Evolutionary conservation across 495 filamentous ascomycete genomes (phyloP).

Genomic region (Hypoxylon intermedium): DNA sequence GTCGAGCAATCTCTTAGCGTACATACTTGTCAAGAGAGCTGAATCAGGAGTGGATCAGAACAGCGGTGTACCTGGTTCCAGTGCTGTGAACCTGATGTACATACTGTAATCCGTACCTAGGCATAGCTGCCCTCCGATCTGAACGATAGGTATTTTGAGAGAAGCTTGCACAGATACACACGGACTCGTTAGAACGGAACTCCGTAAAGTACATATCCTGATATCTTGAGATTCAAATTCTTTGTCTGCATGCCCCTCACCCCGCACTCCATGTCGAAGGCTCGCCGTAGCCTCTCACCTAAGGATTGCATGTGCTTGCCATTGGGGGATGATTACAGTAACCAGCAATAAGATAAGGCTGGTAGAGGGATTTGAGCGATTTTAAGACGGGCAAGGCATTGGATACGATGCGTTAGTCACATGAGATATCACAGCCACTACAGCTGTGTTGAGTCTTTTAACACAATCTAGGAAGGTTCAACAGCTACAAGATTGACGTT

Average conservation of each 20-base stretch:
- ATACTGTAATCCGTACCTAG: background rate
- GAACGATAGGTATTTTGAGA: background rate
- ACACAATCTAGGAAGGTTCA: background rate
- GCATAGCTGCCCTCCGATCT: background rate
- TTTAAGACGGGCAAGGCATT: slow-evolving; percentile 16
- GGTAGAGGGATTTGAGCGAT: slow-evolving; percentile 34
- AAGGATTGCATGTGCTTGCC: slow-evolving; percentile 7
- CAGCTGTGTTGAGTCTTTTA: slow-evolving; percentile 22
- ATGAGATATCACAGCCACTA: slow-evolving; percentile 14
- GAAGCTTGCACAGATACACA: background rate
- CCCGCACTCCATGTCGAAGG: slow-evolving; percentile 28
- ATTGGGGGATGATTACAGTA: slow-evolving; percentile 13
- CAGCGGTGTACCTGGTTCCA: slow-evolving; percentile 19
- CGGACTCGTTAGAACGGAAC: slow-evolving; percentile 20
- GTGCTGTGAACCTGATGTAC: too few relatives aligned
- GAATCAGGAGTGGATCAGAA: background rate
- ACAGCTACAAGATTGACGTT: slow-evolving; percentile 9
- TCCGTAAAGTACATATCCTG: slow-evolving; percentile 13
- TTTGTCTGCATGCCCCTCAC: slow-evolving; percentile 22
- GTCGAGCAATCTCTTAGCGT: background rate
- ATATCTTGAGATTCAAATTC: slow-evolving; percentile 8
- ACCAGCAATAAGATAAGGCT: slow-evolving; percentile 11
- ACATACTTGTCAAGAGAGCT: slow-evolving; percentile 9
- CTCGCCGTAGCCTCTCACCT: slow-evolving; percentile 1
- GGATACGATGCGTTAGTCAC: slow-evolving; percentile 4